phyloP scores from a whole-genome alignment of 1,284 basidiomycete genomes.

The Rhizoctonia solani region DNA sequence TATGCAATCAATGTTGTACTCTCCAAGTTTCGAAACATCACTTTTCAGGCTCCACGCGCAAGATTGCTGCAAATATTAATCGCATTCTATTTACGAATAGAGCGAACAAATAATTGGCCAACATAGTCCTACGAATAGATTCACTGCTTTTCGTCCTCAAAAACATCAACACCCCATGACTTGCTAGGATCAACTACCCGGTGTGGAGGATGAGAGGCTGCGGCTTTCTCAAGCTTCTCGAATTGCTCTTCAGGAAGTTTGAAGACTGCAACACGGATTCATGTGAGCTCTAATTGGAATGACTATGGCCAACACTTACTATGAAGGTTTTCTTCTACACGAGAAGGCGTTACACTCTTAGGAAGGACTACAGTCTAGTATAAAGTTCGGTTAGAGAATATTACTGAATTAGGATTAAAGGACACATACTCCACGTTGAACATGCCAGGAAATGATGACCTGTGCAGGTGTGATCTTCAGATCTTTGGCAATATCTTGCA shows the following conservation, averaged over 20 bases:
- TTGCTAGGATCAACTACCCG: conserved; percentile 66
- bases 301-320: conserved; percentile 22
- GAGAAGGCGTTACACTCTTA: conserved; percentile 49
- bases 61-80: no score
- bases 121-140: no score
- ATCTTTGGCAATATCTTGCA: conserved; percentile 63
- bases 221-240: conserved; percentile 62
- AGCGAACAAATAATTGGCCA: no score
- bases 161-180: conserved; percentile 65
- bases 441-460: conserved; percentile 77
- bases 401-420: background rate
- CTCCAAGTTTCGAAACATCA: no score
- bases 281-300: background rate
- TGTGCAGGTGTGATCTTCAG: conserved; percentile 77
- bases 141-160: conserved; percentile 56
- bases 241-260: conserved; percentile 60
- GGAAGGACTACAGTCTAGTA: conserved; percentile 45
- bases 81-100: no score
- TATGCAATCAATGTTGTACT: conserved; percentile 93
- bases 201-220: conserved; percentile 56
- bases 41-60: no score
- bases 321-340: conserved; percentile 44
- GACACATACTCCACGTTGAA: conserved; percentile 71
- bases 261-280: conserved; percentile 48
- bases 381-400: background rate